phyloP scores from a whole-genome alignment of 805 yeast genomes.

The Schizosaccharomyces osmophilus region DNA sequence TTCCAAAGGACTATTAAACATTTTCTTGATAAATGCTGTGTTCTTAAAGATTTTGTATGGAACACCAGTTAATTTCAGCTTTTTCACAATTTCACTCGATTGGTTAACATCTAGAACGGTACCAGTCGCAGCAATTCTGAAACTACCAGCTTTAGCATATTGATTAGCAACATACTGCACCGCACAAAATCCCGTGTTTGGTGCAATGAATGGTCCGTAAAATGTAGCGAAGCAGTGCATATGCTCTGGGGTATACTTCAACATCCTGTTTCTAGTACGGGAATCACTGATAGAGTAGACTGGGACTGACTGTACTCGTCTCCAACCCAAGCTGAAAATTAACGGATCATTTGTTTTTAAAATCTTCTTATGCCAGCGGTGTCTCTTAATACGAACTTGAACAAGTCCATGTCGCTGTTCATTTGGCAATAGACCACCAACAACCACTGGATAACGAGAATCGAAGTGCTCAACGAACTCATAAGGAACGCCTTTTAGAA shows the following conservation, averaged over 20 bases:
- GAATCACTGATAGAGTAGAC: conserved; percentile 91
- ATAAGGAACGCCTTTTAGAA: conserved; percentile 61
- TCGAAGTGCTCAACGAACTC: conserved; percentile 74
- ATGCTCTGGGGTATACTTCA: conserved; percentile 95
- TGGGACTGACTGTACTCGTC: conserved; percentile 92
- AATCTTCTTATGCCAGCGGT: conserved; percentile 95
- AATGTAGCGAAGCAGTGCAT: conserved; percentile 87
- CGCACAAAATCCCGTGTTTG: conserved; percentile 92
- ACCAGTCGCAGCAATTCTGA: conserved; percentile 93
- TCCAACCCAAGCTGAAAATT: conserved; percentile 86
- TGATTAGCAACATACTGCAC: conserved; percentile 66
- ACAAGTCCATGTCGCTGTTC: conserved; percentile 82
- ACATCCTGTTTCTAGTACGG: conserved; percentile 89
- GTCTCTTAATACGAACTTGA: conserved; percentile 86
- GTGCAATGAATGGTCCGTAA: conserved; percentile 91
- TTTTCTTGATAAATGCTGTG: conserved; percentile 90
- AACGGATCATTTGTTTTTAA: conserved; percentile 88
- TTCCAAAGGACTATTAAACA: conserved; percentile 80
- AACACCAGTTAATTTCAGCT: conserved; percentile 79
- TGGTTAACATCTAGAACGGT: conserved; percentile 78
- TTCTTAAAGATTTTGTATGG: conserved; percentile 84
- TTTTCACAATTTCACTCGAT: conserved; percentile 78
- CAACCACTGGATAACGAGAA: conserved; percentile 58
- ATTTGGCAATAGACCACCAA: conserved; percentile 78
- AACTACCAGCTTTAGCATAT: conserved; percentile 56